Percentiles rank a stretch among this genome's conserved stretches.
Evolutionary conservation across 2,329 filamentous ascomycete species (phyloP).

Genomic region (Talaromyces atroroseus): DNA sequence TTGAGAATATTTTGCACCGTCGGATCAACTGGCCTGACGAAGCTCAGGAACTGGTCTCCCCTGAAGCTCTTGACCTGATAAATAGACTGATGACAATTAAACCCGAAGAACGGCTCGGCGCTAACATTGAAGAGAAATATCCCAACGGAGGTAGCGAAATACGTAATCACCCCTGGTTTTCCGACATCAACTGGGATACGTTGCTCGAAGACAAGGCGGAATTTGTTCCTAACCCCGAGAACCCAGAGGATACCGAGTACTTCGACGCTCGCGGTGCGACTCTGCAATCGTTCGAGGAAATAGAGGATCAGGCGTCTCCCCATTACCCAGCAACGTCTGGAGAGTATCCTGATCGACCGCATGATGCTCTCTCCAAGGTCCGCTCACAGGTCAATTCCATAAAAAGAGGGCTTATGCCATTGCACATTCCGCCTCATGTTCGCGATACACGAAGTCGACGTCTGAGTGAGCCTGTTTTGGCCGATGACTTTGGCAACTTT

Average conservation of each 20-base stretch:
- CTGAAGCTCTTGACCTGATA: constrained; percentile 89
- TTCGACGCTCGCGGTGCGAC: constrained; percentile 91
- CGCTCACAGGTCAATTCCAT: constrained; percentile 79
- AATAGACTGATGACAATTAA: constrained; percentile 85
- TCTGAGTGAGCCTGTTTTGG: constrained; percentile 79
- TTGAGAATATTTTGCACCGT: constrained; percentile 88
- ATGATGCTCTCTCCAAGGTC: constrained; percentile 88
- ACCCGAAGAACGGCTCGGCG: constrained; percentile 73
- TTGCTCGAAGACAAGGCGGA: constrained; percentile 92
- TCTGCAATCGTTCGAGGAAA: constrained; percentile 88
- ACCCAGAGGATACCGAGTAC: constrained; percentile 96
- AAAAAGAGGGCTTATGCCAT: constrained; percentile 86
- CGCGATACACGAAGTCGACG: constrained; percentile 82
- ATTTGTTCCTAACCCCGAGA: constrained; percentile 86
- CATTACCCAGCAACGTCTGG: constrained; percentile 62
- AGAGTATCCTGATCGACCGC: constrained; percentile 82
- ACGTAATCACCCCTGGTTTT: constrained; percentile 82
- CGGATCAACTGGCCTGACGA: constrained; percentile 90
- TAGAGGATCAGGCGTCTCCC: constrained; percentile 80
- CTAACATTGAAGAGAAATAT: constrained; percentile 78
- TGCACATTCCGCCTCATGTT: constrained; percentile 95
- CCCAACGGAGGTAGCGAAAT: constrained; percentile 85
- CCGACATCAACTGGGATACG: constrained; percentile 79
- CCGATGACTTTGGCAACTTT: constrained; percentile 94
- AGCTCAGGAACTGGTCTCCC: constrained; percentile 70